Evolutionary conservation across 1,139 yeast genomes (phyloP).

Genomic region (Diutina siamensis): DNA sequence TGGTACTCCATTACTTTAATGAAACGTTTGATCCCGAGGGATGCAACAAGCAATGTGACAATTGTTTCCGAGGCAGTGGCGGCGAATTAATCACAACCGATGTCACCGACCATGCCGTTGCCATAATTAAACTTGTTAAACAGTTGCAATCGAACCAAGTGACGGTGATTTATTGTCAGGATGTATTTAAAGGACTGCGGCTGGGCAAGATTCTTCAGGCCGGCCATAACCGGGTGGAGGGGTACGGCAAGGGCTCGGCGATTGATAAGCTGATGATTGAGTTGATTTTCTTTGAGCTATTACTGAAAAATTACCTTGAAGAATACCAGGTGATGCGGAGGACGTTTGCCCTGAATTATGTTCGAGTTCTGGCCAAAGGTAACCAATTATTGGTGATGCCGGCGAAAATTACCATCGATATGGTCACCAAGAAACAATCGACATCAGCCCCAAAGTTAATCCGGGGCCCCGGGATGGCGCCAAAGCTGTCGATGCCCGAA

Average conservation of each 20-base stretch:
- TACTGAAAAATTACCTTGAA: conserved; percentile 53
- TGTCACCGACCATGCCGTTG: conserved; percentile 54
- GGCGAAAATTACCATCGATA: neutral
- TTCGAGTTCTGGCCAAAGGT: conserved; percentile 47
- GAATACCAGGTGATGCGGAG: conserved; percentile 67
- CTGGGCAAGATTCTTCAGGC: conserved; percentile 45
- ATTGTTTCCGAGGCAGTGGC: conserved; percentile 46
- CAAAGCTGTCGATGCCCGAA: neutral
- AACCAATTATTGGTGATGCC: conserved; percentile 21
- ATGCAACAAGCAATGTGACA: conserved; percentile 76
- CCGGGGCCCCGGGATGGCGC: neutral
- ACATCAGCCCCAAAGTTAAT: neutral
- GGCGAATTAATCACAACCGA: conserved; percentile 41
- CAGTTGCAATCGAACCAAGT: conserved; percentile 48
- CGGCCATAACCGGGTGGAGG: conserved; percentile 49
- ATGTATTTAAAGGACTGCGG: conserved; percentile 69
- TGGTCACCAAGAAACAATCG: neutral
- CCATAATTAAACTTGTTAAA: conserved; percentile 48
- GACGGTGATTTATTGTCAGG: conserved; percentile 73
- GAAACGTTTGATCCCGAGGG: conserved; percentile 60
- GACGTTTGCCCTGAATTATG: conserved; percentile 77
- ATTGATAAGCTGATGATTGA: conserved; percentile 62
- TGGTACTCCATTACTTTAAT: conserved; percentile 81
- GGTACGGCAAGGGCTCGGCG: conserved; percentile 61
- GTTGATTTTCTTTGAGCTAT: conserved; percentile 67